Percentiles rank a stretch among this genome's conserved stretches.
Evolutionary conservation across 2,329 filamentous ascomycete species (phyloP).

Genomic region (Monilinia fructicola): DNA sequence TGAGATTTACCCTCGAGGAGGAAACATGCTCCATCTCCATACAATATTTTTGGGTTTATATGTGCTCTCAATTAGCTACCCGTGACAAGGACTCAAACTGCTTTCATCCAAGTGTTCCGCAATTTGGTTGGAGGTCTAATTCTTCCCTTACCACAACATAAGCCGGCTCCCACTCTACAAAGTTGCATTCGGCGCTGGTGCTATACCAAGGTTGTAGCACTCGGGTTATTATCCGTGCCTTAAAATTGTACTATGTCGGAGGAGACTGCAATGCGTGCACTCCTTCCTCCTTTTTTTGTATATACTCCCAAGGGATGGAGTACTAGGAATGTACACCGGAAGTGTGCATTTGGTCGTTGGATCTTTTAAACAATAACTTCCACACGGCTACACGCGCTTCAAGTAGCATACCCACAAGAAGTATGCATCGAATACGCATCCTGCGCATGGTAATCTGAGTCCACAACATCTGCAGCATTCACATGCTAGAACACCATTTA

Average conservation of each 20-base stretch:
- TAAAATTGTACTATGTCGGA: background rate
- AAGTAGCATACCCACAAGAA: background rate
- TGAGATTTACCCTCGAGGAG: background rate
- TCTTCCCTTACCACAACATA: background rate
- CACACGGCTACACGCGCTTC: background rate
- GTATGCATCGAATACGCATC: too few relatives aligned
- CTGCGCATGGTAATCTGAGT: background rate
- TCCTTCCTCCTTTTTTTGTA: background rate
- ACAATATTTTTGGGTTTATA: background rate
- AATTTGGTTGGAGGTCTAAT: background rate
- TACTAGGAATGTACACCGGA: too few relatives aligned
- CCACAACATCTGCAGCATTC: background rate
- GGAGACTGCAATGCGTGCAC: background rate
- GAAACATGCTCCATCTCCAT: background rate
- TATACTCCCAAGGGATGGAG: background rate
- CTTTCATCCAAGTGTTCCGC: too few relatives aligned
- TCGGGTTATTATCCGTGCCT: background rate
- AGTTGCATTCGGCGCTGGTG: background rate
- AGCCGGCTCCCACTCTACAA: too few relatives aligned
- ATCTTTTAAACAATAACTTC: background rate
- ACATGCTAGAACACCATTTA: background rate
- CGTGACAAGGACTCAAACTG: background rate
- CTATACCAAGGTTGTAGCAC: background rate
- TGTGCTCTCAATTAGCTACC: background rate
- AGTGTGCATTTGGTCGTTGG: background rate